phyloP scores from a whole-genome alignment of 2,329 filamentous ascomycete species.

The Xylaria multiplex region DNA sequence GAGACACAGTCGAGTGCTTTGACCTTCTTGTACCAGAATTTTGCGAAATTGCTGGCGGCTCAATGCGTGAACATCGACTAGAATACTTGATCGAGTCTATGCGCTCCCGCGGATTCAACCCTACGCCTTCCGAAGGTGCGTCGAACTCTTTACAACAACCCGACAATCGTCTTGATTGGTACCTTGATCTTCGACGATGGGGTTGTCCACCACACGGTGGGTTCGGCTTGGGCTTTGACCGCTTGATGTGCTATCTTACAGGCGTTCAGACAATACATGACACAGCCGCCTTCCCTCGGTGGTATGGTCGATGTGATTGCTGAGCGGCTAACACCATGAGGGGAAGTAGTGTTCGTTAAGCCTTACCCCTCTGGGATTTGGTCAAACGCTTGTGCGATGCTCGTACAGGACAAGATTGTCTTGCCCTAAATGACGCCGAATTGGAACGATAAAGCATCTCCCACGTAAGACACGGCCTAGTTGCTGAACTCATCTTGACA shows the following conservation, averaged over 20 bases:
- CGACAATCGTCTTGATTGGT: conserved; percentile 75
- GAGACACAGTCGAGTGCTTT: conserved; percentile 83
- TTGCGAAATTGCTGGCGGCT: conserved; percentile 88
- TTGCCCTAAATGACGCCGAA: conserved; percentile 37
- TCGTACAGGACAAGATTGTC: conserved; percentile 41
- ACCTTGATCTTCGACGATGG: conserved; percentile 86
- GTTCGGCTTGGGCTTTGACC: conserved; percentile 90
- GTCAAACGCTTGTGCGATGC: conserved; percentile 46
- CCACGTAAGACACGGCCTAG: conserved; percentile 38
- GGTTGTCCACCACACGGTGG: conserved; percentile 93
- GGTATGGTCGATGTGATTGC: conserved; percentile 70
- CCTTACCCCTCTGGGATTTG: conserved; percentile 53
- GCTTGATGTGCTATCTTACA: conserved; percentile 83
- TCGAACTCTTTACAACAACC: conserved; percentile 43
- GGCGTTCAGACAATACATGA: conserved; percentile 86
- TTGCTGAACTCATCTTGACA: conserved; percentile 35
- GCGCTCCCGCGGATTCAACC: conserved; percentile 71
- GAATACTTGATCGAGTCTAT: conserved; percentile 75
- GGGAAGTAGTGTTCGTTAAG: conserved; percentile 52
- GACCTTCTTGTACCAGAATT: conserved; percentile 87
- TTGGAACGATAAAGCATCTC: conserved; percentile 41
- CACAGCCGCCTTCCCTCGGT: conserved; percentile 85
- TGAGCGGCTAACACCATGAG: conserved; percentile 46
- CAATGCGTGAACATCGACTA: conserved; percentile 85
- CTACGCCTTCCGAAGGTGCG: conserved; percentile 43